Percentiles rank a stretch among this genome's conserved stretches.
Evolutionary conservation across 805 yeast species (phyloP).

Genomic region (Debaryomyces hansenii): DNA sequence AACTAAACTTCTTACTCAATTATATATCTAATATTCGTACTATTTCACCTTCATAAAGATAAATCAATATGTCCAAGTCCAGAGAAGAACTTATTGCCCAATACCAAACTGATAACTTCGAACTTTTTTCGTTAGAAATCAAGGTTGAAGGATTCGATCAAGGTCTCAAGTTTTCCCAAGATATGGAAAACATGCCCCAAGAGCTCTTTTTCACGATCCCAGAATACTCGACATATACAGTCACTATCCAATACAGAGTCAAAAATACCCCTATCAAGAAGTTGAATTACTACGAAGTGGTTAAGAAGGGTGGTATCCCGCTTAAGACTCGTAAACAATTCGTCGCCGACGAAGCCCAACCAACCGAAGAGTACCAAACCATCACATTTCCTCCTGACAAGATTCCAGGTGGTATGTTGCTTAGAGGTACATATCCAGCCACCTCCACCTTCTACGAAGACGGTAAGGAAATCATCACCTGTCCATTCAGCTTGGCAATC

Average conservation of each 20-base stretch:
- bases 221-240: conserved; percentile 21
- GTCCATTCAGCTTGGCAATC: conserved; percentile 20
- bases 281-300: conserved; percentile 26
- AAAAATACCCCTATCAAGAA: conserved; percentile 18
- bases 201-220: conserved; percentile 24
- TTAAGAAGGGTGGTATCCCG: conserved; percentile 26
- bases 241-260: conserved; percentile 24
- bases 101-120: conserved; percentile 19
- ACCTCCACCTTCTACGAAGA: conserved; percentile 18
- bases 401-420: conserved; percentile 28
- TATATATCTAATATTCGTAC: too few relatives aligned
- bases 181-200: conserved; percentile 27
- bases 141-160: conserved; percentile 27
- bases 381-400: conserved; percentile 25
- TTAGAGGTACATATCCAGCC: conserved; percentile 28
- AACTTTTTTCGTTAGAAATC: conserved; percentile 24
- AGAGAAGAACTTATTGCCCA: conserved; percentile 9
- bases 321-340: conserved; percentile 19
- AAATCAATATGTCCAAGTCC: conserved; percentile 5
- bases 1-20: too few relatives aligned
- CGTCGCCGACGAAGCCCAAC: conserved; percentile 18
- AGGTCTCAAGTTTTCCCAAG: conserved; percentile 16
- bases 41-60: too few relatives aligned
- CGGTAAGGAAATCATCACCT: conserved; percentile 13
- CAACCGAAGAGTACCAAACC: conserved; percentile 17